These are phyloP conservation scores for Pseudogymnoascus sp. DNA, from an alignment of 2,329 filamentous ascomycete genomes.

Conservation along the genomic window DNA sequence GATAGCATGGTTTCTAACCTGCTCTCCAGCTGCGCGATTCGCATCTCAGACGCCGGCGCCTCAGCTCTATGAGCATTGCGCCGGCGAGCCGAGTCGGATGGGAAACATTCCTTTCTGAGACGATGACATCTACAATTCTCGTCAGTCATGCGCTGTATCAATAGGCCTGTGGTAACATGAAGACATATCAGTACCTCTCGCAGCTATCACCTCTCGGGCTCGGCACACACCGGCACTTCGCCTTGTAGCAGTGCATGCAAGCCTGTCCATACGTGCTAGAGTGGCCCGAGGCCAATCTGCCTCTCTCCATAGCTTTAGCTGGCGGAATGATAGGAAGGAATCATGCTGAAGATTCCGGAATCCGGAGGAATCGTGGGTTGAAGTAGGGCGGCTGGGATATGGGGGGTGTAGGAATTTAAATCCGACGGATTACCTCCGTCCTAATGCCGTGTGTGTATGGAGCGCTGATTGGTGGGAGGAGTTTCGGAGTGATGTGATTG, in stretches of 20 bases:
- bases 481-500: too few species aligned
- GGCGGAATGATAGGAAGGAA: not conserved
- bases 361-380: not conserved
- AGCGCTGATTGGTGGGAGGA: not conserved
- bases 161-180: not conserved
- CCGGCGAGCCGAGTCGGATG: constrained; percentile 36
- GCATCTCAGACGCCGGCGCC: constrained; percentile 32
- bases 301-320: not conserved
- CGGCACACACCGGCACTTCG: constrained; percentile 22
- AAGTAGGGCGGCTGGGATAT: not conserved
- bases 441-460: not conserved
- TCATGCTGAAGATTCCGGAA: not conserved
- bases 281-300: not conserved
- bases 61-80: constrained; percentile 31
- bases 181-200: not conserved
- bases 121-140: constrained; percentile 34
- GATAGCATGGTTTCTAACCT: constrained; percentile 43
- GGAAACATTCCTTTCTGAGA: constrained; percentile 41
- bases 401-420: not conserved
- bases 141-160: not conserved
- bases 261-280: constrained; percentile 19
- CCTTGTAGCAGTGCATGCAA: constrained; percentile 23
- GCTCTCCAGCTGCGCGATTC: constrained; percentile 39
- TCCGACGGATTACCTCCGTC: not conserved
- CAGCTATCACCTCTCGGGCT: constrained; percentile 18